phyloP scores from a whole-genome alignment of 1,284 basidiomycete genomes.

The Tremellales sp. region DNA sequence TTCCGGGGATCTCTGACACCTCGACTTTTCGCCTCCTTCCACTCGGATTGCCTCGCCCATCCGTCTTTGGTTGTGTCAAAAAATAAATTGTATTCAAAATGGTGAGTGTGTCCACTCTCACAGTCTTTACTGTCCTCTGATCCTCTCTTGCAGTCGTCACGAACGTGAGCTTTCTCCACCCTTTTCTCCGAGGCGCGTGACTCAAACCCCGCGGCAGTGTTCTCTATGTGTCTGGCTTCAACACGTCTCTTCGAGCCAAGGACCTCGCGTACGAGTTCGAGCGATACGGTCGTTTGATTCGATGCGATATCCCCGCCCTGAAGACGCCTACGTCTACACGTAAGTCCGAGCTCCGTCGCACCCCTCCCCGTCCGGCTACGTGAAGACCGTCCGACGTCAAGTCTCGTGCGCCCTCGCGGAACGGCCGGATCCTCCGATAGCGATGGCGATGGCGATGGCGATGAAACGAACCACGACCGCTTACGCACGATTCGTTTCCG shows the following conservation, averaged over 20 bases:
- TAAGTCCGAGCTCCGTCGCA: constrained; percentile 30
- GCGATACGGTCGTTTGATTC: constrained; percentile 58
- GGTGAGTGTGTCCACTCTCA: neutral
- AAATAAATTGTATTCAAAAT: too few species aligned
- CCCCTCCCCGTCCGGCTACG: neutral
- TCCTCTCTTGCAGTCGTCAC: constrained; percentile 6
- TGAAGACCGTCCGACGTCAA: too few species aligned
- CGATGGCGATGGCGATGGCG: too few species aligned
- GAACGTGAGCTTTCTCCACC: constrained; percentile 14
- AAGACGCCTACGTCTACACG: constrained; percentile 41
- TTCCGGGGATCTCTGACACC: too few species aligned
- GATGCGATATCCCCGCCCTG: constrained; percentile 82
- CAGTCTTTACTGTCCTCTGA: neutral
- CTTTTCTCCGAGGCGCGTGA: neutral
- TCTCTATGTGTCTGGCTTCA: constrained; percentile 80
- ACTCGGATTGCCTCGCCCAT: too few species aligned
- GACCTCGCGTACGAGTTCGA: constrained; percentile 85
- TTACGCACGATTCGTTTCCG: neutral
- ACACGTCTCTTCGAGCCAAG: constrained; percentile 68
- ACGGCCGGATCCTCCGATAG: too few species aligned
- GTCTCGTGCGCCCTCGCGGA: too few species aligned
- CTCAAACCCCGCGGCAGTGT: constrained; percentile 52
- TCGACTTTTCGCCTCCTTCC: too few species aligned
- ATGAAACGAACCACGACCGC: too few species aligned
- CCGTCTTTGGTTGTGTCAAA: too few species aligned